Evolutionary conservation across 2,329 filamentous ascomycete species (phyloP), one percentile per base, ranked within the genome.

Genomic region (Fusarium anguioides): DNA sequence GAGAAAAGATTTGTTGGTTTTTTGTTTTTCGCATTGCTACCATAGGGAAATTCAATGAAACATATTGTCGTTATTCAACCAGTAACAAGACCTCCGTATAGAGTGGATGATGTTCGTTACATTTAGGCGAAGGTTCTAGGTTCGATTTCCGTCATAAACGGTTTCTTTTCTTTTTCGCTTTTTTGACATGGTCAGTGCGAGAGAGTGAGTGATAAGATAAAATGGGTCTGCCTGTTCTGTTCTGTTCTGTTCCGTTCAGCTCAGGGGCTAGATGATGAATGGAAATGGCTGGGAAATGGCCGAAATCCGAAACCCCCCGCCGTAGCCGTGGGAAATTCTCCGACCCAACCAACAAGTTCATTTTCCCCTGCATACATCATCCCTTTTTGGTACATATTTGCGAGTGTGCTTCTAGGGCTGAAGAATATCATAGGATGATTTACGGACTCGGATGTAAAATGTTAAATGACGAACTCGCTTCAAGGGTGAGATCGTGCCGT

Each of bases 181-280:
- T 31, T 36, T 27, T n/a, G n/a, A n/a, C n/a, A n/a, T n/a, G n/a
- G n/a, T n/a, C 18, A 33, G 18, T 33, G 26, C n/a, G n/a, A n/a
- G n/a, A n/a, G n/a, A n/a, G n/a, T n/a, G 26, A 10, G 26, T 21
- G 57, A 60, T 60, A 52, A 60, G 57, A 39, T 39, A 52, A 39
- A n/a, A n/a, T n/a, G n/a, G 10, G 14, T 6, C 14, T 15, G 12
- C 6, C 14, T 15, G 14, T 15, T 14, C 31, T 51, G 24, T 41
- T n/a, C n/a, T n/a, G n/a, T n/a, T n/a, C n/a, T n/a, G n/a, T n/a
- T n/a, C n/a, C n/a, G n/a, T n/a, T n/a, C n/a, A n/a, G n/a, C n/a
- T 60, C 31, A 55, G 55, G 37, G 40, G 10, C 18, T 39, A 14
- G 11, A 27, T n/a, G n/a, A n/a, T n/a, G n/a, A n/a, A n/a, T n/a